Evolutionary conservation across 225 moss, liverwort and hornwort species (phyloP).

Genomic region (Pseudisothecium myosuroides): DNA sequence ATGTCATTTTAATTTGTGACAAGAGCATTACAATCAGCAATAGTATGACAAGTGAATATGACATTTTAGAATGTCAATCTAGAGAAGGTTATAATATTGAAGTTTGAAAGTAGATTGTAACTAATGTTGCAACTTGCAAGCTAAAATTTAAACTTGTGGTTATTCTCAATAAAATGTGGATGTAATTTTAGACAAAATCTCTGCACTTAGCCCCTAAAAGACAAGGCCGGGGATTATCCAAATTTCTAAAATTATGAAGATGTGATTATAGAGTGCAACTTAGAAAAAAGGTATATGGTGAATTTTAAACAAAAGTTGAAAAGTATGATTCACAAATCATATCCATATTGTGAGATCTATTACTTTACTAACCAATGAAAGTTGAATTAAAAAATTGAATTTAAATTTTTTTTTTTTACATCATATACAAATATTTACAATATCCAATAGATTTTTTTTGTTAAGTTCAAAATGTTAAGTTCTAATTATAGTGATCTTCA

Average conservation of each 20-base stretch:
- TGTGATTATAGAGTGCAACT: no score
- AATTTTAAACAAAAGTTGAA: not conserved
- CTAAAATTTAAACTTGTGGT: not conserved
- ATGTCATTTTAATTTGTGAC: not conserved
- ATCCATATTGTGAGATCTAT: not conserved
- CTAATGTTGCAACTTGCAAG: not conserved
- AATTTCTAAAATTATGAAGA: not conserved
- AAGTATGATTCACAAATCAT: not conserved
- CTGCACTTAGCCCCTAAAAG: rapidly evolving
- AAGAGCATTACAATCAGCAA: not conserved
- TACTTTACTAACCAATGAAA: not conserved
- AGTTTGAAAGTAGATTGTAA: not conserved
- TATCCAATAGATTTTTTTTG: not conserved
- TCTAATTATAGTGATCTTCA: not conserved
- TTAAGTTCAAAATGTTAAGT: not conserved
- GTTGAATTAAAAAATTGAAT: no score
- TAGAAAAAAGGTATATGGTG: not conserved
- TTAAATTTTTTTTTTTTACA: no score
- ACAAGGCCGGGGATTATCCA: no score
- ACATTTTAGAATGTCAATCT: not conserved
- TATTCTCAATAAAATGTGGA: not conserved
- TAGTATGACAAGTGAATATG: not conserved
- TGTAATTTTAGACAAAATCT: not conserved
- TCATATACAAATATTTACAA: no score
- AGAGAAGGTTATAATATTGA: not conserved